These are phyloP conservation scores for Penicillium canariense DNA, from an alignment of 495 filamentous ascomycete species.

Conservation along the genomic window DNA sequence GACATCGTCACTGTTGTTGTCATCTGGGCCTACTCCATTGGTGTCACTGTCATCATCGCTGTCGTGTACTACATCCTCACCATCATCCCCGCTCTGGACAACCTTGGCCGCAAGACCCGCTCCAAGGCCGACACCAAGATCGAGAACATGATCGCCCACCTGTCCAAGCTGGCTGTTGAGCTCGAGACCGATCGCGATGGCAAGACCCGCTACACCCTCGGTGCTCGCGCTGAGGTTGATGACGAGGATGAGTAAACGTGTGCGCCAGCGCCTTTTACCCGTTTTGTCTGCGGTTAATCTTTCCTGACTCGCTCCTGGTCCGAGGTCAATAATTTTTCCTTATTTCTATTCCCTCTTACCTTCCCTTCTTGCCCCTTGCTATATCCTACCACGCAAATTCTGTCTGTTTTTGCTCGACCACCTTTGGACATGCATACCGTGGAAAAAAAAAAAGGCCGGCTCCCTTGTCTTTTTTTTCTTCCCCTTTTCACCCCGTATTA, in stretches of 20 bases:
- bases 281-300: slow-evolving; percentile 2
- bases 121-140: slow-evolving; percentile 70
- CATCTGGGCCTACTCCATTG: slow-evolving; percentile 76
- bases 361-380: slow-evolving; percentile 13
- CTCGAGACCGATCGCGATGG: slow-evolving; percentile 60
- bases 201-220: slow-evolving; percentile 58
- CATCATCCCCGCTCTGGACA: slow-evolving; percentile 63
- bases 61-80: slow-evolving; percentile 76
- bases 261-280: background rate
- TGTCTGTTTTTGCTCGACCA: slow-evolving; percentile 15
- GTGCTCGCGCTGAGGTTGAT: slow-evolving; percentile 58
- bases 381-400: slow-evolving; percentile 27
- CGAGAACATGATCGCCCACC: slow-evolving; percentile 75
- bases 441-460: slow-evolving; percentile 23
- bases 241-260: slow-evolving; percentile 65
- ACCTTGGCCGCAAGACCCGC: slow-evolving; percentile 77
- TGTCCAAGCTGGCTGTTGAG: slow-evolving; percentile 73
- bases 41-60: slow-evolving; percentile 73
- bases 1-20: slow-evolving; percentile 77
- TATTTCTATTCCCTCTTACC: slow-evolving; percentile 20
- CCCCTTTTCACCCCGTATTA: slow-evolving; percentile 37
- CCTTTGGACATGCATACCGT: slow-evolving; percentile 34
- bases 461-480: slow-evolving; percentile 17
- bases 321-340: slow-evolving; percentile 30
- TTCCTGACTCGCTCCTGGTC: slow-evolving; percentile 33